Conservation (phyloP, 805 yeast genomes). For the Lipomyces chichibuensis region DNA sequence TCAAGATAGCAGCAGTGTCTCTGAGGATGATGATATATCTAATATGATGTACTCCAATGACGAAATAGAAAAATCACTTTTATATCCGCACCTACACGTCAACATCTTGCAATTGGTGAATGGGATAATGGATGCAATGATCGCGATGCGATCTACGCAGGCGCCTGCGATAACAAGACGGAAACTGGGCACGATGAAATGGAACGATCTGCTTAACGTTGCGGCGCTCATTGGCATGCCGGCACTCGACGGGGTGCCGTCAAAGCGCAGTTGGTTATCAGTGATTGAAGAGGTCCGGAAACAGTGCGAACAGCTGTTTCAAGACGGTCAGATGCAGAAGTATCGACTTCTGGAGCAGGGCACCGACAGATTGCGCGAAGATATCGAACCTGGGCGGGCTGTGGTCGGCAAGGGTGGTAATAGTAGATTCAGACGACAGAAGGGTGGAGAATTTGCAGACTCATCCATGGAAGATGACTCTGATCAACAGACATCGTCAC, state of each 20-base stretch:
- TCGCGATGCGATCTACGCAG: conserved; percentile 13
- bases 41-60: conserved; percentile 1
- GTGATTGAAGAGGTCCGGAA: conserved; percentile 4
- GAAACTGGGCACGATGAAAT: conserved; percentile 9
- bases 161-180: background rate
- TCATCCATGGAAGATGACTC: background rate
- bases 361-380: background rate
- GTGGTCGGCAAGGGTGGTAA: background rate
- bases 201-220: conserved; percentile 17
- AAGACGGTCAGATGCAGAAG: background rate
- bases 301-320: conserved; percentile 6
- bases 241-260: conserved; percentile 2
- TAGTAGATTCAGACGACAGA: background rate
- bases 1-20: background rate
- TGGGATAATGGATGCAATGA: conserved; percentile 11
- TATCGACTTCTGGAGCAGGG: conserved; percentile 9
- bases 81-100: conserved; percentile 24
- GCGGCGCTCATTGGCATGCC: conserved; percentile 24
- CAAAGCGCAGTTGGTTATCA: conserved; percentile 1
- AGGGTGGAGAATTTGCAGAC: background rate
- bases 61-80: conserved; percentile 14
- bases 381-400: conserved; percentile 4
- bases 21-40: conserved; percentile 2
- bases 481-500: background rate
- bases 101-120: conserved; percentile 16